Evolutionary conservation across 1,284 basidiomycete species (phyloP).

Genomic region (Ustilago trichophora): DNA sequence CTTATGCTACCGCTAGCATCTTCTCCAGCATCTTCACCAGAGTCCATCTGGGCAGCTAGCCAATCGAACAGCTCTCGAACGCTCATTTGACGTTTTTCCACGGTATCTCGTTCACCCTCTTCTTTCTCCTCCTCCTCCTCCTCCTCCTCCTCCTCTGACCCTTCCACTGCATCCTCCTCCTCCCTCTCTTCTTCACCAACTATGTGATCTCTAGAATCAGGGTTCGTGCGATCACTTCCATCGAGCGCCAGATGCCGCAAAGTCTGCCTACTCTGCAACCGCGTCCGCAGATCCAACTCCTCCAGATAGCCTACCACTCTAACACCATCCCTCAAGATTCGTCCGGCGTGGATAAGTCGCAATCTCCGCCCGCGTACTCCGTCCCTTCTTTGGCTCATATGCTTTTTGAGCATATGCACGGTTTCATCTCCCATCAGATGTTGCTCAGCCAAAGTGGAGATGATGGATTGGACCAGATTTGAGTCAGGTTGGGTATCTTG

Average conservation of each 20-base stretch:
- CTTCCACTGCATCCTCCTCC: conserved; percentile 3
- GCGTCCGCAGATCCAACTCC: conserved; percentile 20
- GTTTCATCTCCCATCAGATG: conserved; percentile 24
- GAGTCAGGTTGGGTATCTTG: background rate
- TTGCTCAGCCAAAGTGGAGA: background rate
- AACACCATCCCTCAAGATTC: conserved; percentile 43
- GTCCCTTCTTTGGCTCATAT: background rate
- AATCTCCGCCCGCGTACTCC: conserved; percentile 13
- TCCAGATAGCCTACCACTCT: conserved; percentile 50
- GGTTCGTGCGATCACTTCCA: too few species aligned
- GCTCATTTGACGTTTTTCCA: conserved; percentile 18
- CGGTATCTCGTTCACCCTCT: too few species aligned
- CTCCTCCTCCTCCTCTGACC: too few species aligned
- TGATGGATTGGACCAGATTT: background rate
- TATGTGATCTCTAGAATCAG: too few species aligned
- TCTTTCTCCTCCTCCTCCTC: background rate
- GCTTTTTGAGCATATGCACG: conserved; percentile 10
- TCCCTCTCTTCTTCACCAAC: background rate
- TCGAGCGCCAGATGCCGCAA: conserved; percentile 18
- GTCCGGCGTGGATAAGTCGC: conserved; percentile 48
- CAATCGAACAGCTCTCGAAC: conserved; percentile 20
- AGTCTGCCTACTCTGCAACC: conserved; percentile 17
- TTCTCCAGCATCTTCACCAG: background rate
- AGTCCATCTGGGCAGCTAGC: background rate
- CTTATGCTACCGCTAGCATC: background rate